Base-by-base conservation (phyloP, 805 yeast genomes). In the Candida qinlingensis region DNA sequence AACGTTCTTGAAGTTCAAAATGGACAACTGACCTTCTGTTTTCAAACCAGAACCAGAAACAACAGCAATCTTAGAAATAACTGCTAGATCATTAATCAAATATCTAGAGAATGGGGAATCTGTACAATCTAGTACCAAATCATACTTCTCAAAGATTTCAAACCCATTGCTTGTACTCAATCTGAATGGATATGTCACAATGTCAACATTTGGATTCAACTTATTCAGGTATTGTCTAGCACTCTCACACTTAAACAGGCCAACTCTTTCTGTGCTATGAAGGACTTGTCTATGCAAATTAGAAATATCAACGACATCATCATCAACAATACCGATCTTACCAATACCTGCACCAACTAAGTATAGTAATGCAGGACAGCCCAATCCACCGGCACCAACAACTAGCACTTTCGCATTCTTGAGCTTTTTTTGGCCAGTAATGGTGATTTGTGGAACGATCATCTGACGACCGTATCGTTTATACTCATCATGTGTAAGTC, bases 311-410 rank as follows among this genome's bases (percentile, higher is more conserved):
- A 94, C 97, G 0, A 64, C 62, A 64, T 94, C 99, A 58, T 81
- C 79, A 66, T 94, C 99, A 2, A 90, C 84, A 12, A 94, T 85
- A 4, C 97, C 97, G 26, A 94, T 72, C 2, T 68, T 64, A 1
- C 96, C 98, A 4, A 92, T 70, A 5, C 99, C 99, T 0, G 96
- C 85, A 0, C 95, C 97, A 0, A 83, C 82, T 2, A 94, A 67
- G 61, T 94, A 94, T 39, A 87, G 73, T 43, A 92, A 65, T 0
- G 95, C 95, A 0, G 99, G 97, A 56, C 95, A 85, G 0, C 99
- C 98, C 6, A 94, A 72, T 0, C 99, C 99, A 9, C 99, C 99
- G 1, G 97, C 97, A 1, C 99, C 99, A 7, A 94, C 75, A 0
- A 94, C 91, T 28, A 92, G 65, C 0, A 91, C 77, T 45, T 71